A percentile compares a stretch with the other conserved stretches of the same genome.
These are phyloP conservation scores for Allantophomopsis lycopodina DNA, from an alignment of 2,329 filamentous ascomycete species.

Conservation along the genomic window DNA sequence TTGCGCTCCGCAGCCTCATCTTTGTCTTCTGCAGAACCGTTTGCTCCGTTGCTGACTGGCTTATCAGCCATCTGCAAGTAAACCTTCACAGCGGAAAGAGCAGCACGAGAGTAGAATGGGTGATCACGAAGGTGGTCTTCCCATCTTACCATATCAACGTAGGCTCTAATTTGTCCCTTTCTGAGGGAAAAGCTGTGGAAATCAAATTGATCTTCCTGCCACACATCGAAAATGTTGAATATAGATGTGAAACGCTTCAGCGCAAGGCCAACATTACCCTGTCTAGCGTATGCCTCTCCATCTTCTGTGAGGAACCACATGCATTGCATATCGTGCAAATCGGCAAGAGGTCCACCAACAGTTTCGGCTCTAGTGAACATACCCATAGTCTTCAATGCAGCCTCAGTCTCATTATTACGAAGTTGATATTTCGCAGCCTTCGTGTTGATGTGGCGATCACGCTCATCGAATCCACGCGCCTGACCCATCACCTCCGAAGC, in stretches of 20 bases:
- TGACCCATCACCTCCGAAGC: conserved; percentile 82
- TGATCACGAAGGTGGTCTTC: conserved; percentile 85
- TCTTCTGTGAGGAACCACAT: conserved; percentile 96
- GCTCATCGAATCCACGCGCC: conserved; percentile 72
- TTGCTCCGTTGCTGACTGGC: conserved; percentile 50
- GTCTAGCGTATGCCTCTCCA: conserved; percentile 74
- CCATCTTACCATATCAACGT: conserved; percentile 94
- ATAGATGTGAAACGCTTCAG: conserved; percentile 86
- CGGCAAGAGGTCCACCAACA: conserved; percentile 72
- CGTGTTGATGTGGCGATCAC: conserved; percentile 95
- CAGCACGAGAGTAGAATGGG: conserved; percentile 80
- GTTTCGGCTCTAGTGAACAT: conserved; percentile 91
- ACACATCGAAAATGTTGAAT: conserved; percentile 87
- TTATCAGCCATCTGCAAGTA: conserved; percentile 72
- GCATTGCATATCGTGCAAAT: conserved; percentile 96
- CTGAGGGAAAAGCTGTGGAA: conserved; percentile 97
- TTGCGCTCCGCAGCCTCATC: conserved; percentile 51
- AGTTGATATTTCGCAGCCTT: conserved; percentile 96
- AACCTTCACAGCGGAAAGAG: conserved; percentile 65
- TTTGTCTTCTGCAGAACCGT: conserved; percentile 31
- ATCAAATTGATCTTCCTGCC: conserved; percentile 98
- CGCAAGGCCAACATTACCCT: conserved; percentile 70
- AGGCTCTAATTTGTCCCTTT: conserved; percentile 89
- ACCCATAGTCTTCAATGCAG: conserved; percentile 76
- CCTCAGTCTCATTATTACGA: conserved; percentile 80